Evolutionary conservation across 2,329 filamentous ascomycete genomes (phyloP).

Genomic region (Neopestalotiopsis rosae): DNA sequence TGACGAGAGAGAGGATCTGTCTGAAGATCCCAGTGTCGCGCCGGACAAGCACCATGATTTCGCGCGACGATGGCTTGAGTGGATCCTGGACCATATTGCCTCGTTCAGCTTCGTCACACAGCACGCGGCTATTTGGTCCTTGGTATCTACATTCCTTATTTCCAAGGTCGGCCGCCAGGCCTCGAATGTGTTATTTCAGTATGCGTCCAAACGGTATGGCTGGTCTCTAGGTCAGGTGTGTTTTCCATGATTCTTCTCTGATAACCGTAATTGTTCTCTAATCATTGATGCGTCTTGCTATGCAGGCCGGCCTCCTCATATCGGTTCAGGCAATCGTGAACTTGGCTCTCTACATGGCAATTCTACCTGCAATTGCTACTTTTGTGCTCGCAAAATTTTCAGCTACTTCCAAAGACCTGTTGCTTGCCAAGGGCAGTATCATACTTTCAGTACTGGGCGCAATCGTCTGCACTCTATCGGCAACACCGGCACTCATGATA

Average conservation of each 20-base stretch:
- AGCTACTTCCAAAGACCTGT: background rate
- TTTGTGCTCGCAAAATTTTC: background rate
- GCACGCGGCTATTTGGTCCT: background rate
- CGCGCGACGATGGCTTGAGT: background rate
- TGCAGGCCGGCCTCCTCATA: conserved; percentile 6
- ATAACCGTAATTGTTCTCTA: too few relatives aligned
- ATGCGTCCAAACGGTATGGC: conserved; percentile 14
- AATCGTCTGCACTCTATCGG: background rate
- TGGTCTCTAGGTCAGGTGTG: conserved; percentile 9
- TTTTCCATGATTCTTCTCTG: background rate
- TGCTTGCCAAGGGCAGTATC: conserved; percentile 2
- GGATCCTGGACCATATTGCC: background rate
- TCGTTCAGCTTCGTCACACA: conserved; percentile 10
- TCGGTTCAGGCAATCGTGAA: conserved; percentile 11
- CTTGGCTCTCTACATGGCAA: conserved; percentile 4
- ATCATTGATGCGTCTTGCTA: background rate
- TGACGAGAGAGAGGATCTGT: background rate
- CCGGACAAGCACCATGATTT: background rate
- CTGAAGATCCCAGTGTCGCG: background rate
- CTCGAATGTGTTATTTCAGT: conserved; percentile 7
- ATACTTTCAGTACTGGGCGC: background rate
- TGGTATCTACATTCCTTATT: conserved; percentile 10
- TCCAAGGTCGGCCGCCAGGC: conserved; percentile 12
- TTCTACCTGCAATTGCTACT: conserved; percentile 1
- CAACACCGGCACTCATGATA: background rate